Conservation (phyloP, 1,284 basidiomycete species). For the Anthracocystis setariae region DNA sequence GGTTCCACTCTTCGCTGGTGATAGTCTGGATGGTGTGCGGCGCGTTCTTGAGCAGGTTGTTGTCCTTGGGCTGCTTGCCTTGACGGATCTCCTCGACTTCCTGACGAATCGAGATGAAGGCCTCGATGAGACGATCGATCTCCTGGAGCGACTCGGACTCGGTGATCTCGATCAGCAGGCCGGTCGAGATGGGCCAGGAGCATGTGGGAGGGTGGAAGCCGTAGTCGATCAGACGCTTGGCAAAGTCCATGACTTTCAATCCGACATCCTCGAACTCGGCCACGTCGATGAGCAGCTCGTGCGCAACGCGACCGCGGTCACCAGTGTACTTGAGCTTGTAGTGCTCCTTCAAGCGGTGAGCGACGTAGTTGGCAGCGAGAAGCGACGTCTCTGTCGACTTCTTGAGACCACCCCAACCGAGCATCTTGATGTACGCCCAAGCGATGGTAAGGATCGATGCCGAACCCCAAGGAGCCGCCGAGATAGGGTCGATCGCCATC, state of each 20-base stretch:
- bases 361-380: slow-evolving; percentile 97
- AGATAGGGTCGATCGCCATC: slow-evolving; percentile 84
- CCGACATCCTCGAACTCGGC: slow-evolving; percentile 89
- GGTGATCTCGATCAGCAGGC: slow-evolving; percentile 65
- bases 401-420: slow-evolving; percentile 87
- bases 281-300: slow-evolving; percentile 93
- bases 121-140: slow-evolving; percentile 83
- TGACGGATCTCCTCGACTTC: slow-evolving; percentile 88
- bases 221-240: slow-evolving; percentile 84
- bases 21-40: slow-evolving; percentile 87
- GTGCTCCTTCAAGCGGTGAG: slow-evolving; percentile 81
- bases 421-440: slow-evolving; percentile 85
- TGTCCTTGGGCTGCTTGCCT: slow-evolving; percentile 75
- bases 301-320: slow-evolving; percentile 87
- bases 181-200: slow-evolving; percentile 66
- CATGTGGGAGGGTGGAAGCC: slow-evolving; percentile 64
- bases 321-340: slow-evolving; percentile 93
- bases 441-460: slow-evolving; percentile 95
- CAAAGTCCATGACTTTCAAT: slow-evolving; percentile 92
- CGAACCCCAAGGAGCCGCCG: slow-evolving; percentile 91
- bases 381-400: slow-evolving; percentile 87
- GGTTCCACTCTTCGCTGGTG: slow-evolving; percentile 82
- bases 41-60: slow-evolving; percentile 89
- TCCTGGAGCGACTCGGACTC: slow-evolving; percentile 64
- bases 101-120: slow-evolving; percentile 92